A percentile compares a stretch with the other conserved stretches of the same genome.
Evolutionary conservation across 345 rosid species (phyloP).

Genomic region (Eucalyptus globulus): DNA sequence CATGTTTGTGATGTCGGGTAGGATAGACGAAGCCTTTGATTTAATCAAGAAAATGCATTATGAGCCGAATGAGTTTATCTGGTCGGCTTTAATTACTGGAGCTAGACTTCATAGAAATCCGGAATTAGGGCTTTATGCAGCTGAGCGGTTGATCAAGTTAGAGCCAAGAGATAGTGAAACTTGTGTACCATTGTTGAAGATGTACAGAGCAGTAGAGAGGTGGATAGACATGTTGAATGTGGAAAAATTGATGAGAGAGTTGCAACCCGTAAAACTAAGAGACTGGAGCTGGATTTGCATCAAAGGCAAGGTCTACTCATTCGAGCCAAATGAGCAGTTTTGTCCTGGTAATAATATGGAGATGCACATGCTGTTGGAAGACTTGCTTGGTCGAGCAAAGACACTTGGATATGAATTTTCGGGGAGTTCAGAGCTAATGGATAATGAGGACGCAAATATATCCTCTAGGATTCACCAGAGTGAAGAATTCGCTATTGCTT

Average conservation of each 20-base stretch:
- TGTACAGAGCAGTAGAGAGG: conserved; percentile 16
- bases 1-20: conserved; percentile 32
- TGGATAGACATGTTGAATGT: conserved; percentile 28
- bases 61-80: conserved; percentile 24
- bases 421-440: conserved; percentile 12
- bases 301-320: conserved; percentile 21
- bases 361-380: conserved; percentile 9
- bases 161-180: conserved; percentile 17
- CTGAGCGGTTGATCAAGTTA: conserved; percentile 32
- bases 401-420: neutral
- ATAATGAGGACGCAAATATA: neutral
- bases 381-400: neutral
- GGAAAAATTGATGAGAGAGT: conserved; percentile 17
- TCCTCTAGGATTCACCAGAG: conserved; percentile 15
- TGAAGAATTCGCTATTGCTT: conserved; percentile 35
- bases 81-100: conserved; percentile 33
- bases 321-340: conserved; percentile 9
- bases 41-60: conserved; percentile 26
- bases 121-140: conserved; percentile 30
- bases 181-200: conserved; percentile 11
- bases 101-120: conserved; percentile 20
- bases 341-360: neutral
- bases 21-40: conserved; percentile 34
- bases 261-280: neutral
- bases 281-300: conserved; percentile 53